Conservation (phyloP, 306 rosid species). For the Trifolium dubium region DNA sequence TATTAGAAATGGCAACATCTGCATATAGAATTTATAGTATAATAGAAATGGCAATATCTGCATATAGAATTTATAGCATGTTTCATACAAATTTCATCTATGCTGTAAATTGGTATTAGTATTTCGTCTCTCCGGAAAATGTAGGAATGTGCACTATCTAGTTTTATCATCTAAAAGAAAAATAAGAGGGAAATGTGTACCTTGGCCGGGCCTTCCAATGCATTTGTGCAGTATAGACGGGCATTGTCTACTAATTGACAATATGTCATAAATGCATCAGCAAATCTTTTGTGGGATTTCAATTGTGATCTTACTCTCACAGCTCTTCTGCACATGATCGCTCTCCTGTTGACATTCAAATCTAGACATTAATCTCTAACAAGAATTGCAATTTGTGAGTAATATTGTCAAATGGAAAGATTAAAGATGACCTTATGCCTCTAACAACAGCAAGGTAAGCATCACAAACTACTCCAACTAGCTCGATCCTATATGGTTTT, state of each 20-base stretch:
- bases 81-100: constrained; percentile 16
- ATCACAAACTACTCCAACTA: constrained; percentile 97
- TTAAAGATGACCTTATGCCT: constrained; percentile 70
- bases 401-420: constrained; percentile 23
- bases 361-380: constrained; percentile 16
- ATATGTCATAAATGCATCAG: constrained; percentile 76
- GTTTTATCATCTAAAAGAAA: constrained; percentile 4
- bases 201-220: constrained; percentile 89
- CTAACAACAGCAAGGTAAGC: constrained; percentile 86
- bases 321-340: constrained; percentile 83
- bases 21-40: not conserved
- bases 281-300: constrained; percentile 91
- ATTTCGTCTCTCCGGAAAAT: too few relatives aligned
- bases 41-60: not conserved
- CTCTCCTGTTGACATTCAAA: constrained; percentile 69
- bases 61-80: not conserved
- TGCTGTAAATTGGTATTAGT: too few relatives aligned
- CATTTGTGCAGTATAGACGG: constrained; percentile 82
- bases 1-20: not conserved
- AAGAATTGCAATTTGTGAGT: constrained; percentile 26
- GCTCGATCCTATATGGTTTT: constrained; percentile 94
- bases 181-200: constrained; percentile 48
- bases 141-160: too few relatives aligned
- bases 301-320: constrained; percentile 81
- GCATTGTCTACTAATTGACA: constrained; percentile 82